Base-by-base conservation (phyloP, 495 filamentous ascomycete genomes). In the Trichoderma asperelloides region DNA sequence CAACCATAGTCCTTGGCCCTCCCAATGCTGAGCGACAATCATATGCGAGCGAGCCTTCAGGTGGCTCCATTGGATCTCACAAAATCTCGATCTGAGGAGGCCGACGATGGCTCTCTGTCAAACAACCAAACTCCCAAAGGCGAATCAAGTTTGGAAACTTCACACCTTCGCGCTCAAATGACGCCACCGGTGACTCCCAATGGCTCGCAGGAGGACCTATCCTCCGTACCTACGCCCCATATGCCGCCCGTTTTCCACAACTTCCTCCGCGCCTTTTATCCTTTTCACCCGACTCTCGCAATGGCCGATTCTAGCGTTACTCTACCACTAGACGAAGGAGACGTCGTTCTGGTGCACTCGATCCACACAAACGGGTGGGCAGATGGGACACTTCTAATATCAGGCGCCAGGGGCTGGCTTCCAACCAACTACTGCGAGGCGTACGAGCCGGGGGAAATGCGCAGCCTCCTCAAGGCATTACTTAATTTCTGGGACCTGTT, bases 311-410 rank as follows among this genome's bases (percentile, higher is more conserved):
- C 90, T 23, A 94, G 91, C 11, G 90, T 98, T 67, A 97, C 94
- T 23, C 77, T 97, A 11, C 91, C 92, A 7, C 82, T 99, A 39
- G 91, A 92, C 70, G 86, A 89, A 70, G 96, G 95, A 65, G 96
- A 98, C 71, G 85, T 99, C 27, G 91, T 99, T 64, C 77, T 99
- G 66, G 88, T 99, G 41, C 96, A 99, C 77, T 97, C 95, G 16
- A 90, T 99, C 70, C 96, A 99, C 78, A 92, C 91, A 63, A 99
- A 97, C 80, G 96, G 96, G 71, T 99, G 96, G 96, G 96, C 95
- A 49, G 96, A 99, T 77, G 96, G 96, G 49, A 99, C 96, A n/a
- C 81, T 97, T 57, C 78, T 99, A 65, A 84, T 90, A 65, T 90
- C 91, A 15, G 95, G 94, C 21, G 89, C 89, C 66, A 86, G 96